These are phyloP conservation scores for Annulohypoxylon maeteangense DNA, from an alignment of 495 filamentous ascomycete genomes.

Conservation along the genomic window DNA sequence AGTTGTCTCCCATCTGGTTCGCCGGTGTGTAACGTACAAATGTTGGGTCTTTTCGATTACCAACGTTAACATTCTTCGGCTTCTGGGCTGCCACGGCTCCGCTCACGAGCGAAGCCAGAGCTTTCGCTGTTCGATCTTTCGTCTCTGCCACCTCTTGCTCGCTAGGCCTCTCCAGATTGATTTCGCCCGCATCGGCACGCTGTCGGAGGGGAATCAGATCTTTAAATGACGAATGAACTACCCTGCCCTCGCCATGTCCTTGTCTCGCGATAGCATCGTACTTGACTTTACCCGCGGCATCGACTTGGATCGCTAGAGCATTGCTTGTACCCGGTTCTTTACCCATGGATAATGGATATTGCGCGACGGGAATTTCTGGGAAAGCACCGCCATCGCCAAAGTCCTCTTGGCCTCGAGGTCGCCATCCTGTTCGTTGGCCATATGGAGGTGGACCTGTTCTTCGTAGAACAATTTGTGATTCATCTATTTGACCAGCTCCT, in stretches of 20 bases:
- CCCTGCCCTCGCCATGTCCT: constrained; percentile 82
- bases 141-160: constrained; percentile 84
- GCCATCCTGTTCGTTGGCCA: constrained; percentile 79
- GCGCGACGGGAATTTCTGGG: constrained; percentile 88
- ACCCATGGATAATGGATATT: constrained; percentile 96
- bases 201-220: constrained; percentile 95
- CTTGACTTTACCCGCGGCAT: constrained; percentile 90
- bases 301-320: constrained; percentile 90
- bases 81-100: constrained; percentile 92
- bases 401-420: constrained; percentile 90
- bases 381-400: constrained; percentile 97
- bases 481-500: constrained; percentile 78
- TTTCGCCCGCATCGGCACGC: constrained; percentile 91
- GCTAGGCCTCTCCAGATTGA: constrained; percentile 87
- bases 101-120: constrained; percentile 80
- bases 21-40: constrained; percentile 96
- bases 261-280: constrained; percentile 95
- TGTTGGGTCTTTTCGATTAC: constrained; percentile 81
- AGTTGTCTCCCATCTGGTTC: constrained; percentile 94
- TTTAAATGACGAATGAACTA: constrained; percentile 95
- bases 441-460: constrained; percentile 47
- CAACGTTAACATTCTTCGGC: constrained; percentile 90
- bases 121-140: constrained; percentile 87
- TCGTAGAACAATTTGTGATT: constrained; percentile 87
- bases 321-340: constrained; percentile 80